Base-by-base conservation (phyloP, 2,329 filamentous ascomycete species). In the Hypomyces perniciosus region DNA sequence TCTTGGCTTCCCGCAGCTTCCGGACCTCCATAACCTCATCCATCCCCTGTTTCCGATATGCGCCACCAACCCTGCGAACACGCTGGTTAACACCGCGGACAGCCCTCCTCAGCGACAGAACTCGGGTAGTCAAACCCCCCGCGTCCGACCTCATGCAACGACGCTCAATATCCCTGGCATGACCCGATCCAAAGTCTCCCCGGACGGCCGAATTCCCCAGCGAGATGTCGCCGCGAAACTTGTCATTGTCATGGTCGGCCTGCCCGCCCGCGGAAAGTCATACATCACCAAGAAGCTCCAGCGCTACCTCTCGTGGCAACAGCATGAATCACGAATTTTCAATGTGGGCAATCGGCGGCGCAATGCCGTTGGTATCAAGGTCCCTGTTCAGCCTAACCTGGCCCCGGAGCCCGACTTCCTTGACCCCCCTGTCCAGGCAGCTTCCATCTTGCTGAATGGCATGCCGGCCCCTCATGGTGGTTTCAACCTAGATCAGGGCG, bases 201-300 rank as follows among this genome's bases (percentile, higher is more conserved):
- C 93, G 7, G 93, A 99, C 68, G 93, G 93, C 59, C 84, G 89
- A 62, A 99, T 99, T 60, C 86, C 93, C 50, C 85, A 92, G 65
- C 81, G 92, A 63, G 93, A 99, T 78, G 88, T 99, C 45, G 93
- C 91, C 45, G 88, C 93, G 38, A 99, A 99, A 76, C 77, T 99
- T 55, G 90, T 97, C 65, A 95, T 99, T 62, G 84, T 99, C 67
- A 99, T 99, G 93, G 93, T 99, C 54, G 93, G 93, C 56, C 74
- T 99, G 61, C 93, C 93, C 3, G 93, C 93, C 8, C 80, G 93
- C 62, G 93, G 93, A 65, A 99, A 99, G 73, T 96, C 91, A 50
- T 99, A 99, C 71, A 95, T 99, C 62, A 97, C 93, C 55, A 97
- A 97, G 76, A 99, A 99, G 73, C 81, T 99, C 56, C 88, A 93